Evolutionary conservation across 139 green algal genomes (phyloP).

Genomic region (Penium margaritaceum): DNA sequence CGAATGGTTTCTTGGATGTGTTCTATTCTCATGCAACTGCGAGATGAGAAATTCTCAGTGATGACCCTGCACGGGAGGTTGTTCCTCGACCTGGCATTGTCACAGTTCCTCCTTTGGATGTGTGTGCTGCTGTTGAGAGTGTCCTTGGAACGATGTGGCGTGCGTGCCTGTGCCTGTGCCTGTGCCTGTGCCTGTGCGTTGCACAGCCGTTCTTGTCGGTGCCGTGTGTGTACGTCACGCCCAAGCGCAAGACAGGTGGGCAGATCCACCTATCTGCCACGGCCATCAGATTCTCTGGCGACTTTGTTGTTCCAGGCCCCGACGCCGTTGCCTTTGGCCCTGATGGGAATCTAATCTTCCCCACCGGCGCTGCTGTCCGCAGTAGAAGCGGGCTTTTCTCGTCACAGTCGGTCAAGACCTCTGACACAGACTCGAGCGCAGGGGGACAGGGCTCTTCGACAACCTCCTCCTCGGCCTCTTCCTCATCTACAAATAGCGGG

Average conservation of each 20-base stretch:
- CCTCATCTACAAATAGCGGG: background rate
- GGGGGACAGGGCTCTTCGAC: background rate
- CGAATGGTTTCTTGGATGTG: no score
- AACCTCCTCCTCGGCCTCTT: background rate
- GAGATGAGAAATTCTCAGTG: no score
- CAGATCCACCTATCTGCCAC: background rate
- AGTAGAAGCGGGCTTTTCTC: no score
- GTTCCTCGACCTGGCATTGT: no score
- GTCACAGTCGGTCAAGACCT: no score
- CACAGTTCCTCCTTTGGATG: background rate
- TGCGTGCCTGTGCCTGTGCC: background rate
- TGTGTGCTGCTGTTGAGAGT: background rate
- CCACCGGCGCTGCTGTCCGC: no score
- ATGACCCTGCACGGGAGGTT: no score
- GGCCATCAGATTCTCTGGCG: background rate
- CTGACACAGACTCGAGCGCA: no score
- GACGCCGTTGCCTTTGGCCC: background rate
- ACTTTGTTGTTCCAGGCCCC: background rate
- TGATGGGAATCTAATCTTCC: background rate
- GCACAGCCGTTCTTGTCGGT: background rate
- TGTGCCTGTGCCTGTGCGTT: background rate
- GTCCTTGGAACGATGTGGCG: background rate
- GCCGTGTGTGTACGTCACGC: background rate
- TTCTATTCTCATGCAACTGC: no score
- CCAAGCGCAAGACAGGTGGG: constrained; percentile 13